Percentiles rank a stretch among this genome's conserved stretches.
Evolutionary conservation across 148 eudicot species (phyloP).

Genomic region (Vaccinium vitisidaea): DNA sequence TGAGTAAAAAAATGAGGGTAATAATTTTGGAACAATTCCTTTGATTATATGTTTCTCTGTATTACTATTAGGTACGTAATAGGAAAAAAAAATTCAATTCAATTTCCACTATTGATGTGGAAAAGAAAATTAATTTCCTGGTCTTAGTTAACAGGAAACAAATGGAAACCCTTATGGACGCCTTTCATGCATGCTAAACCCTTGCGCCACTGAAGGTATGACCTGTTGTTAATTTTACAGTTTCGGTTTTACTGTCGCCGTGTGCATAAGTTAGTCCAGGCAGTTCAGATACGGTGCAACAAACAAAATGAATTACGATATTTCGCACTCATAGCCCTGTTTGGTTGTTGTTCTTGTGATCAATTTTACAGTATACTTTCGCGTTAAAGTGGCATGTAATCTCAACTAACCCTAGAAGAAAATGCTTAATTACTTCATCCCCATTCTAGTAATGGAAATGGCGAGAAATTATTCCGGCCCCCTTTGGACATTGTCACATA

Average conservation of each 20-base stretch:
- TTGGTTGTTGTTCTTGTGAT: neutral
- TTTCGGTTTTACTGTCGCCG: neutral
- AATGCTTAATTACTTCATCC: neutral
- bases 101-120: neutral
- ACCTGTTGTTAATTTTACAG: neutral
- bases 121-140: neutral
- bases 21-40: neutral
- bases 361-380: neutral
- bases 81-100: neutral
- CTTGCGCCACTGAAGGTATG: neutral
- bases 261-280: neutral
- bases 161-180: neutral
- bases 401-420: neutral
- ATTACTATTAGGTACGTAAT: neutral
- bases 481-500: no score
- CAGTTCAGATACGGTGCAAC: neutral
- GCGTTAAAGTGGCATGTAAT: neutral
- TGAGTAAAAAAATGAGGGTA: neutral
- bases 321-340: neutral
- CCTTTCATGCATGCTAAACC: neutral
- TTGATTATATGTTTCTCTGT: neutral
- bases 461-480: neutral
- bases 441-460: neutral
- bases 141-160: neutral
- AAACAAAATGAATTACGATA: neutral